Evolutionary conservation across 2,329 filamentous ascomycete genomes (phyloP), one percentile per base, ranked within the genome.

Genomic region (Fusarium albosuccineum): DNA sequence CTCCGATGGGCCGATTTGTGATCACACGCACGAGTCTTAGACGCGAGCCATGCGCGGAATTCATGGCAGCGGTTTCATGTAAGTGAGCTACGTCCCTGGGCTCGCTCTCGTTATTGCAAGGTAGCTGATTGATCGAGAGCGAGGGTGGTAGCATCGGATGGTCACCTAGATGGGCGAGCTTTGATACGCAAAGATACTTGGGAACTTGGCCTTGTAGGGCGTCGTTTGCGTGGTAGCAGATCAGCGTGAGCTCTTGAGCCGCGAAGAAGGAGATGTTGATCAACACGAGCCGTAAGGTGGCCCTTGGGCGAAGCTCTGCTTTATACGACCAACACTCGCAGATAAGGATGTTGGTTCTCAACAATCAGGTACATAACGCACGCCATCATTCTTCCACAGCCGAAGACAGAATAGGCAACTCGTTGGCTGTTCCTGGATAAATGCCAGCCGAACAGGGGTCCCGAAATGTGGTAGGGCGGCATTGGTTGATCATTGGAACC

Each of bases 351-450:
- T 65, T 65, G 62, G 62, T 61, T 57, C 50, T 60, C 40, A 27
- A 33, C 33, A 36, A 46, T 62, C 41, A 36, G 40, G 34, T 54
- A 29, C 41, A 27, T 17, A 33, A 36, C 26, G n/a, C 52, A 26
- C 14, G 10, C 37, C 34, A 39, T 55, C 51, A 42, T 53, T 55
- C 42, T 45, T 53, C 56, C 52, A 62, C 57, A 49, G 50, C 61
- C 37, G 50, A 55, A 49, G 57, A 57, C 66, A 33, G 54, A 68
- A 66, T 36, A 62, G 65, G 65, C 49, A 66, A 62, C 50, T 68
- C 57, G 44, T 53, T 49, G 62, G 53, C 54, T 62, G 66, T 68
- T 66, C 66, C 66, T 68, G 66, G 66, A 62, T 68, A 68, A 68
- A 68, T 68, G 49, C 65, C 51, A 55, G 61, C 54, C 36, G 57